Percentiles rank a stretch among this genome's conserved stretches.
Evolutionary conservation across 2,329 filamentous ascomycete genomes (phyloP).

Genomic region (Pezicula neosporulosa): DNA sequence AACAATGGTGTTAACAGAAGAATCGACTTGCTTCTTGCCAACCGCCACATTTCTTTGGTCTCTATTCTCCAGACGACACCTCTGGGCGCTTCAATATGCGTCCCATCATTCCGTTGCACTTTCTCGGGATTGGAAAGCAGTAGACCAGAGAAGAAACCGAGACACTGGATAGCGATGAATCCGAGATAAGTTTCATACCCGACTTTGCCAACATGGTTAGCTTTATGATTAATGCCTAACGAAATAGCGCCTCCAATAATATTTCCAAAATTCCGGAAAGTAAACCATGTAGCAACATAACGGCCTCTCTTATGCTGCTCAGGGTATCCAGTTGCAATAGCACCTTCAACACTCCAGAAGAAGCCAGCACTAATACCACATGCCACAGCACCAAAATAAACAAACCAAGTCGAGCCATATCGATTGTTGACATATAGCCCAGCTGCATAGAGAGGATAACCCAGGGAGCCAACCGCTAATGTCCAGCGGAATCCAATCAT

Average conservation of each 20-base stretch:
- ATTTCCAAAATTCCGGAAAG: constrained; percentile 36
- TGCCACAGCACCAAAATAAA: constrained; percentile 33
- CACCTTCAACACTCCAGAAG: constrained; percentile 39
- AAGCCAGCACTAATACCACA: constrained; percentile 37
- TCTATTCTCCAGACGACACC: constrained; percentile 30
- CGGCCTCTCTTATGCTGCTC: constrained; percentile 20
- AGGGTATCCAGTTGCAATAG: constrained; percentile 37
- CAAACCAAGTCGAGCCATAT: constrained; percentile 34
- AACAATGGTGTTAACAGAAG: constrained; percentile 34
- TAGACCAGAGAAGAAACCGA: constrained; percentile 37
- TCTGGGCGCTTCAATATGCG: constrained; percentile 28
- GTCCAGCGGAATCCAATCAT: constrained; percentile 34
- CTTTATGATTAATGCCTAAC: constrained; percentile 40
- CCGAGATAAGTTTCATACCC: constrained; percentile 36
- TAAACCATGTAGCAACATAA: constrained; percentile 33
- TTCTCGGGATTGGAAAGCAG: constrained; percentile 41
- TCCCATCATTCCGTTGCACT: constrained; percentile 39
- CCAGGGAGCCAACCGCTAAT: constrained; percentile 38
- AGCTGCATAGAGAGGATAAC: constrained; percentile 37
- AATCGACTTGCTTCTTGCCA: constrained; percentile 30
- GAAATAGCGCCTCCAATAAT: constrained; percentile 48
- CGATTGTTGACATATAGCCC: constrained; percentile 36
- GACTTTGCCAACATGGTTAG: constrained; percentile 32
- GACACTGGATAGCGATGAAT: constrained; percentile 43
- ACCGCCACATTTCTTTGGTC: constrained; percentile 32